Evolutionary conservation across 2,329 filamentous ascomycete species (phyloP).

Genomic region (Xylaria sp.): DNA sequence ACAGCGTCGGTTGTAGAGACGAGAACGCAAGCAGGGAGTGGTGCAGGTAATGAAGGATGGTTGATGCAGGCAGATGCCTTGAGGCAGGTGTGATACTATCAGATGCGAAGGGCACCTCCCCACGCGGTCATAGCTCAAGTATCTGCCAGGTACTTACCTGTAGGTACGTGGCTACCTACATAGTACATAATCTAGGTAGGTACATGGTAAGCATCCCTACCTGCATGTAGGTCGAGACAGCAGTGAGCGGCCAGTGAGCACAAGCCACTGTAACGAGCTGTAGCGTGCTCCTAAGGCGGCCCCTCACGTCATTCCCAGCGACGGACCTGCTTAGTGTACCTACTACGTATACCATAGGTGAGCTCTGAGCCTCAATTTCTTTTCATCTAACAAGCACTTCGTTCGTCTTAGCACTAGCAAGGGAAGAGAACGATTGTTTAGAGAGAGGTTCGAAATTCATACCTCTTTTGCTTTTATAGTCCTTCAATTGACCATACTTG

Average conservation of each 20-base stretch:
- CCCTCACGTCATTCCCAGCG: neutral
- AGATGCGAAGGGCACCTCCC: neutral
- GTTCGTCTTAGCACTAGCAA: neutral
- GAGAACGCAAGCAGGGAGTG: constrained; percentile 13
- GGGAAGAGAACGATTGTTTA: constrained; percentile 23
- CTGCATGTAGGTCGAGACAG: too few species aligned
- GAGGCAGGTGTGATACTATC: neutral
- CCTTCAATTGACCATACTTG: neutral
- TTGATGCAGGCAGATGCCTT: neutral
- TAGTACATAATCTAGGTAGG: too few species aligned
- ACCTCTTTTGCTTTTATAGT: neutral
- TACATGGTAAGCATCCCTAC: too few species aligned
- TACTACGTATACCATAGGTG: neutral
- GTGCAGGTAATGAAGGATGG: constrained; percentile 20
- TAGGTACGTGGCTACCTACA: too few species aligned
- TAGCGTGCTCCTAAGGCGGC: neutral
- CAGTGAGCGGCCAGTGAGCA: neutral
- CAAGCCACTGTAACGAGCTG: neutral
- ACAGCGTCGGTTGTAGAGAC: constrained; percentile 1
- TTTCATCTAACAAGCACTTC: neutral
- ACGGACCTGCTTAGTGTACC: neutral
- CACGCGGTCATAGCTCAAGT: neutral
- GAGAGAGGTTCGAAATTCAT: neutral
- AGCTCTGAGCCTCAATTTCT: constrained; percentile 5
- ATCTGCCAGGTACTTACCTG: neutral